These are phyloP conservation scores for Lepidium sativum DNA, from an alignment of 345 rosid genomes.

Conservation along the genomic window DNA sequence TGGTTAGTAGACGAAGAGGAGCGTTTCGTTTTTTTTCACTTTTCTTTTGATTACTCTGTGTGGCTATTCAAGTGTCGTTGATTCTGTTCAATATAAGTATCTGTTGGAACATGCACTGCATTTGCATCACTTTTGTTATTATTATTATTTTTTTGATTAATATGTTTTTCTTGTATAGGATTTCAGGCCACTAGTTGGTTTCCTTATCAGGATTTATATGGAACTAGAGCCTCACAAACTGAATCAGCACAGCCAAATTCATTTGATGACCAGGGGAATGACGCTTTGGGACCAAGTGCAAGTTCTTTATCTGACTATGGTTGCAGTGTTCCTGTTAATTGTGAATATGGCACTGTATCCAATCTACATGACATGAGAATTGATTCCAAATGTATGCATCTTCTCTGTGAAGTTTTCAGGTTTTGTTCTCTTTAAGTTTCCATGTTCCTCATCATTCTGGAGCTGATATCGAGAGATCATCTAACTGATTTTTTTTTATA, in stretches of 20 bases:
- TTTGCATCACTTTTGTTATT: neutral
- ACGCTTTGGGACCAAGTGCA: conserved; percentile 7
- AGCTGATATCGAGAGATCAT: neutral
- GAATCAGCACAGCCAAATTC: conserved; percentile 7
- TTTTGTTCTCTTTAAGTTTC: neutral
- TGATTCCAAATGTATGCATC: conserved; percentile 30
- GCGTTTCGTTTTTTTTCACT: neutral
- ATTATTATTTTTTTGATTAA: neutral
- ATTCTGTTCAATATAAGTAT: neutral
- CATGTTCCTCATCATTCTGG: neutral
- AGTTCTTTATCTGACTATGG: conserved; percentile 13
- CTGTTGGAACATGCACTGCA: neutral
- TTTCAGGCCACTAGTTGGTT: conserved; percentile 22
- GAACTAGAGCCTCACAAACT: conserved; percentile 16
- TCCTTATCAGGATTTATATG: neutral
- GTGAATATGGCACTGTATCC: conserved; percentile 17
- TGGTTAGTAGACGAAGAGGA: conserved; percentile 25
- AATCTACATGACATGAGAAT: conserved; percentile 1
- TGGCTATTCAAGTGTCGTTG: neutral
- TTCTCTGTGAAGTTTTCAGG: neutral
- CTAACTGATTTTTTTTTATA: conserved; percentile 15
- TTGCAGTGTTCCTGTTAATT: conserved; percentile 16
- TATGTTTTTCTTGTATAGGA: conserved; percentile 27
- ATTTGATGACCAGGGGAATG: conserved; percentile 13
- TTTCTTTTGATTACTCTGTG: neutral